These are phyloP conservation scores for Paradendryphiella salina DNA, from an alignment of 2,329 filamentous ascomycete species.

Conservation along the genomic window DNA sequence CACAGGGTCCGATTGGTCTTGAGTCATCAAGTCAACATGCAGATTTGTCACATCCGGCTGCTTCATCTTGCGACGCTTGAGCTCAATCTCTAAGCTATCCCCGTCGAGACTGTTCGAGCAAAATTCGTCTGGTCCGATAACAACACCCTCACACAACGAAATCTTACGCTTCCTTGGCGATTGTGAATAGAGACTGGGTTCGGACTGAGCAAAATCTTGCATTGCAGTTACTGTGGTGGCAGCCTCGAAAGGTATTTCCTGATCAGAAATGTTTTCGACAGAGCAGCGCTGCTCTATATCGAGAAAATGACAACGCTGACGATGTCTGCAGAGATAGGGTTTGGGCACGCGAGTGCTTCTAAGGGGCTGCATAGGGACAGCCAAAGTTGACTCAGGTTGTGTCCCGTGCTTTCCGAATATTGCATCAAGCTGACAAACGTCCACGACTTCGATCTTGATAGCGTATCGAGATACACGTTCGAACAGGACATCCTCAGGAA, in stretches of 20 bases:
- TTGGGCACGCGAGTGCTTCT: slow-evolving; percentile 2
- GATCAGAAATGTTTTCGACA: neutral
- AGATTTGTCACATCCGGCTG: neutral
- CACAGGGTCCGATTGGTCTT: neutral
- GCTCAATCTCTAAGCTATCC: neutral
- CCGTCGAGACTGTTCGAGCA: neutral
- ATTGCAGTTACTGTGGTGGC: neutral
- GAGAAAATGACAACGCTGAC: neutral
- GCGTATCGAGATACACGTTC: slow-evolving; percentile 37
- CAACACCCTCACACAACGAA: neutral
- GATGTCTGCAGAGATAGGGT: neutral
- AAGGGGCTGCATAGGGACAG: slow-evolving; percentile 3
- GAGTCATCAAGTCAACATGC: neutral
- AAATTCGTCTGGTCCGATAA: no score
- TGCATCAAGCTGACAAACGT: neutral
- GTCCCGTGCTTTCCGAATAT: neutral
- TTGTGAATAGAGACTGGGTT: neutral
- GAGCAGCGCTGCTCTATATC: neutral
- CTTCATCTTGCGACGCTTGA: slow-evolving; percentile 6
- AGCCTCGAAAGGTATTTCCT: neutral
- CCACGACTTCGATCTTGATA: slow-evolving; percentile 23
- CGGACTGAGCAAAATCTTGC: neutral
- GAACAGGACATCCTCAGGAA: slow-evolving; percentile 35
- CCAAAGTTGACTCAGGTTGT: neutral
- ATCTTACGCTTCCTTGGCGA: slow-evolving; percentile 17